Evolutionary conservation across 2,329 filamentous ascomycete genomes (phyloP).

Genomic region (Alternaria incomplexa): DNA sequence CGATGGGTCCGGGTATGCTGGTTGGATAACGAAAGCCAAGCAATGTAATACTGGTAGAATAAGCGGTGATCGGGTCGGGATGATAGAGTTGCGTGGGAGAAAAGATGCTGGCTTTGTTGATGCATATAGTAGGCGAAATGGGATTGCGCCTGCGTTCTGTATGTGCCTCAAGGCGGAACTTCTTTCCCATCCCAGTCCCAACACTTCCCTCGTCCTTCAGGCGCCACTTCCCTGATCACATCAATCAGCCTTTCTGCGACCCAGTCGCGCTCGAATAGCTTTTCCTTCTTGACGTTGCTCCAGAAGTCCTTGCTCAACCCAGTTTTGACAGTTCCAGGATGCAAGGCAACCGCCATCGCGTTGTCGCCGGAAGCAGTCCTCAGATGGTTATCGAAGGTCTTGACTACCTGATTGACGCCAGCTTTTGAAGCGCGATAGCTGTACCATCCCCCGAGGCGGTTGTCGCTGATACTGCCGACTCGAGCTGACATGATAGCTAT

Average conservation of each 20-base stretch:
- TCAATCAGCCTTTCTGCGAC: slow-evolving; percentile 69
- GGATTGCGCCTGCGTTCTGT: background rate
- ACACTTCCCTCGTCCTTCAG: slow-evolving; percentile 46
- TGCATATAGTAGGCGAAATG: background rate
- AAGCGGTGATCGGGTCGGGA: background rate
- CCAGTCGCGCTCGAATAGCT: slow-evolving; percentile 71
- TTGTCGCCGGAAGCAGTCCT: slow-evolving; percentile 62
- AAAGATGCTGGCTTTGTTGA: background rate
- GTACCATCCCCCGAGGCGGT: slow-evolving; percentile 80
- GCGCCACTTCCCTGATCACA: slow-evolving; percentile 71
- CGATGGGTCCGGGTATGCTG: background rate
- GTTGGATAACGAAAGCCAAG: background rate
- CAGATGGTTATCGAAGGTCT: slow-evolving; percentile 74
- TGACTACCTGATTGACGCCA: slow-evolving; percentile 72
- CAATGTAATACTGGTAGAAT: background rate
- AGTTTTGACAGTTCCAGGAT: slow-evolving; percentile 83
- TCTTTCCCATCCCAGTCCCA: slow-evolving; percentile 51
- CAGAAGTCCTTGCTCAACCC: slow-evolving; percentile 76
- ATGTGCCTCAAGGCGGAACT: slow-evolving; percentile 38
- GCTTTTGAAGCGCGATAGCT: slow-evolving; percentile 79
- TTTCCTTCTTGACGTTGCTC: slow-evolving; percentile 64
- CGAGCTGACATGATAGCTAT: slow-evolving; percentile 80
- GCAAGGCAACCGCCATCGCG: slow-evolving; percentile 72
- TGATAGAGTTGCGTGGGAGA: background rate
- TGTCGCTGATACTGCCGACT: slow-evolving; percentile 76